Base-by-base conservation (phyloP, 1,284 basidiomycete species). In the Boletus hoseneyae region DNA sequence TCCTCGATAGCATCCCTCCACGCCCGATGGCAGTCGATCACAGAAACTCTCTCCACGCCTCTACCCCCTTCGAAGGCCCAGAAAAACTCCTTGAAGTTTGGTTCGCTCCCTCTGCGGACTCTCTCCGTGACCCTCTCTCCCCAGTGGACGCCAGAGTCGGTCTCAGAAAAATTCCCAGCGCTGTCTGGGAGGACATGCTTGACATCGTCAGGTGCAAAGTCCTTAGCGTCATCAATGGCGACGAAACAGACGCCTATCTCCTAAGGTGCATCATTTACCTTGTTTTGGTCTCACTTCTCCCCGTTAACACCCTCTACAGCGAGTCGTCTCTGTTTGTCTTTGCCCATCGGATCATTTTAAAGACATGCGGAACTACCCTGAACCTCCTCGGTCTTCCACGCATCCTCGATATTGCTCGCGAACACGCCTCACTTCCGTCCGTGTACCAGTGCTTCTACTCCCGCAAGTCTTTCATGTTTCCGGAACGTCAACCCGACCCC, bases 381-480 rank as follows among this genome's bases (percentile, higher is more conserved):
- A 97, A 99, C 70, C 83, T 99, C 38, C 80, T 97, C 52, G 97
- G 97, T 23, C 78, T 98, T 43, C 90, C 93, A 32, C 83, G 91
- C 52, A 94, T 98, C 66, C 85, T 99, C 57, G 84, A 93, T 62
- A 93, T 97, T 66, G 92, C 94, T 2, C 76, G 80, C 48, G 77
- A 83, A 38, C 79, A 91, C 48, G 93, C 91, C 45, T 81, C 83
- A 33, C 76, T 96, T 60, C 75, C 75, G 32, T 76, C 77, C 29
- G 90, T 96, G 35, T 83, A 92, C 70, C 83, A 91, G 59, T 89
- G 90, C 70, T 99, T 99, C 77, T 99, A 99, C 76, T 97, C 93
- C 43, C 87, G 96, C 63, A 99, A 99, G 73, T 89, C 90, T 10
- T 99, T 99, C 82, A 98, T 99, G 90, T 99, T 99, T 71, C 97